A percentile compares a stretch with the other conserved stretches of the same genome.
Evolutionary conservation across 345 rosid genomes (phyloP).

Genomic region (Hypericum androsaemum): DNA sequence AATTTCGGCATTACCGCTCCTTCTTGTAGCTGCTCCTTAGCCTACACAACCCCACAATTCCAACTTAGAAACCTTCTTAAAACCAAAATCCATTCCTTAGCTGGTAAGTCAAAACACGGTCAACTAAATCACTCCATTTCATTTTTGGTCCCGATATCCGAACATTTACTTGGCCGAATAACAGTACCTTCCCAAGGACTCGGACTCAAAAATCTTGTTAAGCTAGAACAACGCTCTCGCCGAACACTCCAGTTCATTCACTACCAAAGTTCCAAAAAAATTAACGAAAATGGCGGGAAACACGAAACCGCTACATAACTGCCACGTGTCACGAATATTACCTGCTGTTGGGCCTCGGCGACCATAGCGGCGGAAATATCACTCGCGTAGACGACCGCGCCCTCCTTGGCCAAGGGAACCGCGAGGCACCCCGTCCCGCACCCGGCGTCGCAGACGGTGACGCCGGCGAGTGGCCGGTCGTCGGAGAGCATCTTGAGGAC

Average conservation of each 20-base stretch:
- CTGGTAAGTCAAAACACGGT: no score
- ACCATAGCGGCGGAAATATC: constrained; percentile 96
- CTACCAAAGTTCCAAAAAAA: not conserved
- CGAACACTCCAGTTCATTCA: not conserved
- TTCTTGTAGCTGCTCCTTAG: constrained; percentile 45
- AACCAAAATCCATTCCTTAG: no score
- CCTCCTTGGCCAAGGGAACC: constrained; percentile 79
- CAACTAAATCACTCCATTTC: no score
- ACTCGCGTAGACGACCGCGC: constrained; percentile 72
- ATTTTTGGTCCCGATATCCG: no score
- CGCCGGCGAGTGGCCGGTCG: constrained; percentile 60
- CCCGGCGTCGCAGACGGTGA: constrained; percentile 85
- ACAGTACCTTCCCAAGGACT: no score
- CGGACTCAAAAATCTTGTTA: no score
- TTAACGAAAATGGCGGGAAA: not conserved
- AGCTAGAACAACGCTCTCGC: no score
- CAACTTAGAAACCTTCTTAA: no score
- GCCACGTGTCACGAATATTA: constrained; percentile 2
- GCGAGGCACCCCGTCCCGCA: constrained; percentile 79
- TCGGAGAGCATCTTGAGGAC: constrained; percentile 58
- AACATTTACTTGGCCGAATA: no score
- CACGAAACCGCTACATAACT: no score
- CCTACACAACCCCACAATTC: constrained; percentile 27
- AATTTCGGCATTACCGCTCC: constrained; percentile 47
- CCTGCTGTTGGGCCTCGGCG: constrained; percentile 79